Base-by-base conservation (phyloP, 345 rosid genomes). In the Salix caprea region DNA sequence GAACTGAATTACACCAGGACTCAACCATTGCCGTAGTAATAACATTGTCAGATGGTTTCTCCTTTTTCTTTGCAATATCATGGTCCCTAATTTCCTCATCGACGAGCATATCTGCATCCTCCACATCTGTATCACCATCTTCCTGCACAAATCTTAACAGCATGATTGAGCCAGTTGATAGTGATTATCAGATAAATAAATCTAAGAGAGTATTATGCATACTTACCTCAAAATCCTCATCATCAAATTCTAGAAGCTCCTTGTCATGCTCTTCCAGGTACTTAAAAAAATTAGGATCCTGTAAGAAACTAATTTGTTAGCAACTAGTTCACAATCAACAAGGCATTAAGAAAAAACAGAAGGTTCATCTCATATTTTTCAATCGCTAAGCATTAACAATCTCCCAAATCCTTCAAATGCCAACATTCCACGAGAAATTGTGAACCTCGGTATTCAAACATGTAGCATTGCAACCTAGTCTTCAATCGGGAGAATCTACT, bases 221-320 rank as follows among this genome's bases (percentile, higher is more conserved):
- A 83, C 85, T 89, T 58, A 91, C 99, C 86, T 91, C 91, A 81
- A 85, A 69, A 70, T 91, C 95, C 26, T 86, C 88, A 48, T 91
- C 97, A 82, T 87, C 86, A 84, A 96, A 96, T 42, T 85, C 88
- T 6, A 93, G 91, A 82, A 96, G 93, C 85, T 81, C 94, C 73
- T 83, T 77, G 74, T 89, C 97, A 78, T 89, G 87, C 77, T 93
- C 90, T 86, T 91, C 88, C 90, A 96, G 81, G 71, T 81, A 96
- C 79, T 90, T 66, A 64, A 64, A 93, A 85, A 96, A 96, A 46
- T 96, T 98, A 16, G 97, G 92, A 67, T 96, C 93, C 99, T 96
- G 88, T 78, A 78, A 39, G 80, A 69, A 76, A 23, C 37, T 16
- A n/a, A 73, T 48, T 64, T 16, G 26, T 66, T 42, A 37, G 18